Percentiles rank a stretch among this genome's conserved stretches.
Conservation (phyloP, 148 eudicot species). For the Rhododendron henanense region DNA sequence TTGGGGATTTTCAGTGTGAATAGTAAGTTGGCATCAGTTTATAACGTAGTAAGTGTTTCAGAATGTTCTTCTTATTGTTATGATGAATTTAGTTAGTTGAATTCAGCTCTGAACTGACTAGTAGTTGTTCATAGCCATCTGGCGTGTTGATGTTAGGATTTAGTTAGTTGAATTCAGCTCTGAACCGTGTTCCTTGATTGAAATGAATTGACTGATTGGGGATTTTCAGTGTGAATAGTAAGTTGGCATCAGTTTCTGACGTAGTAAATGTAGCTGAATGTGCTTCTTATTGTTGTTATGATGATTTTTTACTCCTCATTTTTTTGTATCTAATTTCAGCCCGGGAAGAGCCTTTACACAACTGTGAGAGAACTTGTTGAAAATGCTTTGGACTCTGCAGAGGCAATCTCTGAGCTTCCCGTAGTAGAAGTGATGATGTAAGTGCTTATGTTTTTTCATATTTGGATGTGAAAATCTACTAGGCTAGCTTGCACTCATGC, state of each 20-base stretch:
- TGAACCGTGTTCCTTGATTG: neutral
- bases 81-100: too few relatives aligned
- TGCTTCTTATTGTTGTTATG: neutral
- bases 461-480: neutral
- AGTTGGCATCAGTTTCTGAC: neutral
- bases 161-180: neutral
- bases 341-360: conserved; percentile 86
- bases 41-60: neutral
- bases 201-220: neutral
- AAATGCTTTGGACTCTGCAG: conserved; percentile 95
- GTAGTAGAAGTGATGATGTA: conserved; percentile 80
- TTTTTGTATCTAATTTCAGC: conserved; percentile 36
- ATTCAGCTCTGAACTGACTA: too few relatives aligned
- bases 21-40: neutral
- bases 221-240: neutral
- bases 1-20: neutral
- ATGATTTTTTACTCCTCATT: neutral
- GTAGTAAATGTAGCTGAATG: neutral
- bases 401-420: conserved; percentile 91
- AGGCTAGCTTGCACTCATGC: neutral
- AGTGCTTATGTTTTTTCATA: conserved; percentile 17
- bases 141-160: neutral
- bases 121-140: too few relatives aligned
- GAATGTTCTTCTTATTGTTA: too few relatives aligned
- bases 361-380: conserved; percentile 98